Conservation (phyloP, 1,284 basidiomycete species). For the Cystobasidium pallidum region DNA sequence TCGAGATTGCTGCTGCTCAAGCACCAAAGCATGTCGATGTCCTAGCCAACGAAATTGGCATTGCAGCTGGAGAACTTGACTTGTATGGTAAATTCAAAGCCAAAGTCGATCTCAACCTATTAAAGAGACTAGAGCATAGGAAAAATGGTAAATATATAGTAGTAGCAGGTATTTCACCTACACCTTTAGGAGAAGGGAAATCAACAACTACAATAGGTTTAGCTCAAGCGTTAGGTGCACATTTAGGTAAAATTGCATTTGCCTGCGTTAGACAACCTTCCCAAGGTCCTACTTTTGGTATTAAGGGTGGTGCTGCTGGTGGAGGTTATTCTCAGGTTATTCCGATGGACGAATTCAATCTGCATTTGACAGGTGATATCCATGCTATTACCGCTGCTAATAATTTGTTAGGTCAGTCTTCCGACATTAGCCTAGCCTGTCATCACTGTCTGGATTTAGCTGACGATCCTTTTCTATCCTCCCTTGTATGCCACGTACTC, state of each 20-base stretch:
- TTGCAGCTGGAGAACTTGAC: conserved; percentile 85
- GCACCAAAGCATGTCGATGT: conserved; percentile 84
- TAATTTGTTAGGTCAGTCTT: conserved; percentile 76
- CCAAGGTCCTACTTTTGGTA: conserved; percentile 98
- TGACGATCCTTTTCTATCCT: conserved; percentile 5
- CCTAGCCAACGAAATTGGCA: conserved; percentile 86
- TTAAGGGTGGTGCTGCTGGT: conserved; percentile 98
- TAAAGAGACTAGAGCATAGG: conserved; percentile 82
- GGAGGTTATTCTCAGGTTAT: conserved; percentile 99
- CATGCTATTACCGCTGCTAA: conserved; percentile 98
- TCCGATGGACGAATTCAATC: conserved; percentile 69
- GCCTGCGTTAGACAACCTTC: conserved; percentile 99
- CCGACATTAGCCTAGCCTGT: neutral
- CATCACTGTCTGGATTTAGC: neutral
- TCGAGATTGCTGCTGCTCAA: conserved; percentile 94
- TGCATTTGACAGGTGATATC: conserved; percentile 97
- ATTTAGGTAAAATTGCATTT: conserved; percentile 88
- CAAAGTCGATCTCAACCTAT: conserved; percentile 87
- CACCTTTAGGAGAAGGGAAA: conserved; percentile 96
- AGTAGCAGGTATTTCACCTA: conserved; percentile 95
- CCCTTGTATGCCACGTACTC: conserved; percentile 20
- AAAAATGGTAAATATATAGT: conserved; percentile 97
- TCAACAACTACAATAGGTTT: conserved; percentile 98
- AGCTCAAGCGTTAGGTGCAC: conserved; percentile 93
- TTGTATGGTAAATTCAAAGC: conserved; percentile 96